Conservation (phyloP, 441 rosid species). For the Pelargonium hybrid region DNA sequence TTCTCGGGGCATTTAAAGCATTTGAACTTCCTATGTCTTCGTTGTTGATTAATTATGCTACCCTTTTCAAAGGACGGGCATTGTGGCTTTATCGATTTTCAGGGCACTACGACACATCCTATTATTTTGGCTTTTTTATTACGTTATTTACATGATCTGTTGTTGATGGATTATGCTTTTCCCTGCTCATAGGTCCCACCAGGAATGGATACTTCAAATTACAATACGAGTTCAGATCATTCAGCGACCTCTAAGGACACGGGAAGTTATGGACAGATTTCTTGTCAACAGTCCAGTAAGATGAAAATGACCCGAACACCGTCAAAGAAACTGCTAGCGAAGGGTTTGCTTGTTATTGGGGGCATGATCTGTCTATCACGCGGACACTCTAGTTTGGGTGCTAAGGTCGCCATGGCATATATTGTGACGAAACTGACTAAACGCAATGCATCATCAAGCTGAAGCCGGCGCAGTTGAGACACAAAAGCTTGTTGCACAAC, state of each 20-base stretch:
- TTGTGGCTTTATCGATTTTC: not conserved
- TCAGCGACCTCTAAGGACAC: constrained; percentile 15
- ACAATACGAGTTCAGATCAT: constrained; percentile 3
- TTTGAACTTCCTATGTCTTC: not conserved
- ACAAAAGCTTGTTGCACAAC: not conserved
- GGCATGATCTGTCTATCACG: constrained; percentile 66
- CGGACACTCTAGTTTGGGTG: constrained; percentile 67
- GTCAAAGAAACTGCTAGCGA: constrained; percentile 50
- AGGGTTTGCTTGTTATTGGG: constrained; percentile 62
- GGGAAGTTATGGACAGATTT: constrained; percentile 15
- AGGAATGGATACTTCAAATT: constrained; percentile 30
- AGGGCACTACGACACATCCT: not conserved
- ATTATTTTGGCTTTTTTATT: not conserved
- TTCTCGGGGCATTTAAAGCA: not conserved
- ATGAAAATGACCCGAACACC: constrained; percentile 43
- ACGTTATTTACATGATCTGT: not conserved
- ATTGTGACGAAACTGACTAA: constrained; percentile 66
- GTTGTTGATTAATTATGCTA: constrained; percentile 1
- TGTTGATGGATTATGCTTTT: constrained; percentile 4
- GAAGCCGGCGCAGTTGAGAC: constrained; percentile 24
- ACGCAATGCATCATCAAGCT: constrained; percentile 35
- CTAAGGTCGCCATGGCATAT: constrained; percentile 70
- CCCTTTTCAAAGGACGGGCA: not conserved
- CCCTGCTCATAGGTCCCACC: constrained; percentile 41
- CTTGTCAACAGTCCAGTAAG: constrained; percentile 20